phyloP scores from a whole-genome alignment of 768 basidiomycete species.

The Dentipellis sp. region DNA sequence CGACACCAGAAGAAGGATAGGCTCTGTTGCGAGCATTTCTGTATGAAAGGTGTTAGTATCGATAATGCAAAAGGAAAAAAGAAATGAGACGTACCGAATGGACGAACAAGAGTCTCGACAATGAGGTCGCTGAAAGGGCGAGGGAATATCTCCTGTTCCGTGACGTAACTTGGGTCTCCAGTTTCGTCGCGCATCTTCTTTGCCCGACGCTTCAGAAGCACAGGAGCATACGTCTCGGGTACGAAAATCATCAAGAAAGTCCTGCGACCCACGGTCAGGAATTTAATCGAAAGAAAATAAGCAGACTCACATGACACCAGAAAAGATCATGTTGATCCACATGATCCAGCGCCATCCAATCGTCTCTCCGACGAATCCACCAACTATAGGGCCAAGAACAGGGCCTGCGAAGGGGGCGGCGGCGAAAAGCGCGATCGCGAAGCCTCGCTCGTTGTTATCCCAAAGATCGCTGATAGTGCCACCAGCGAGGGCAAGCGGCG shows the following conservation, averaged over 20 bases:
- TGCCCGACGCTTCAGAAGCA: slow-evolving; percentile 32
- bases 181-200: slow-evolving; percentile 27
- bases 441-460: slow-evolving; percentile 27
- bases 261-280: neutral
- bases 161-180: slow-evolving; percentile 25
- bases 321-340: slow-evolving; percentile 32
- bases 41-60: too few species aligned
- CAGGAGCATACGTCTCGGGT: slow-evolving; percentile 40
- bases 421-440: slow-evolving; percentile 33
- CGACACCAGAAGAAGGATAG: slow-evolving; percentile 35
- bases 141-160: slow-evolving; percentile 33
- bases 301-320: slow-evolving; percentile 22
- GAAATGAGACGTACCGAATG: too few species aligned
- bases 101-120: slow-evolving; percentile 31
- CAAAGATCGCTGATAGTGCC: slow-evolving; percentile 26
- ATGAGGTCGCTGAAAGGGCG: slow-evolving; percentile 26
- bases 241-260: slow-evolving; percentile 21
- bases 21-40: slow-evolving; percentile 38
- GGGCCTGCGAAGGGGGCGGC: slow-evolving; percentile 34
- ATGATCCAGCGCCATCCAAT: slow-evolving; percentile 25
- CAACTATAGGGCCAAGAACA: slow-evolving; percentile 44
- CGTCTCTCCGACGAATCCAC: slow-evolving; percentile 33
- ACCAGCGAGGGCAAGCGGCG: slow-evolving; percentile 28
- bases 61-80: too few species aligned
- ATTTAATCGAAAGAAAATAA: too few species aligned